A percentile compares a stretch with the other conserved stretches of the same genome.
phyloP scores from a whole-genome alignment of 169 alveolate genomes.

The Perkinsus marinus region DNA sequence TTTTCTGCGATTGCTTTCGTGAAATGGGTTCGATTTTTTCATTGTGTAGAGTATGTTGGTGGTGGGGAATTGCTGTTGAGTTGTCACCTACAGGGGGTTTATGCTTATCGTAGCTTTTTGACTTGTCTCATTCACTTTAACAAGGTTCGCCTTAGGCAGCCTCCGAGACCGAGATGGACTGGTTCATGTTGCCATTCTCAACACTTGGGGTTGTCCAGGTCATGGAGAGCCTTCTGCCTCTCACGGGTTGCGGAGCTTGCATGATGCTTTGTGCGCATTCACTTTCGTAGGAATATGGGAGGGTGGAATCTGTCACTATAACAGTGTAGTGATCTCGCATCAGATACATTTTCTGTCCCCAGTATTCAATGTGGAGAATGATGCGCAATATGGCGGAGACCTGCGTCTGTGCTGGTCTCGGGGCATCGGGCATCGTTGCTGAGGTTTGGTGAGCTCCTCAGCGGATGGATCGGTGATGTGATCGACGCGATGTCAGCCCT shows the following conservation, averaged over 20 bases:
- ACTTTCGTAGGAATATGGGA: neutral
- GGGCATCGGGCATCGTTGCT: neutral
- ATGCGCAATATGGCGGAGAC: neutral
- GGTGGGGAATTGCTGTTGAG: too few species aligned
- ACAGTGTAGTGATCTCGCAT: too few species aligned
- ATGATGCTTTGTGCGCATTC: neutral
- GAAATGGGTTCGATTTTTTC: too few species aligned
- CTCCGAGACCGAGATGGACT: neutral
- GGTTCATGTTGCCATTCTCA: neutral
- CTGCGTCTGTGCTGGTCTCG: neutral
- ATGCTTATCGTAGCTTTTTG: neutral
- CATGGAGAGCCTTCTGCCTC: neutral
- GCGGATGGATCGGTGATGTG: neutral
- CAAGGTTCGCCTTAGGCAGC: neutral
- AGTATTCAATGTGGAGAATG: neutral
- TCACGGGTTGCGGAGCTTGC: neutral
- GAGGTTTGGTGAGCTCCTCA: neutral
- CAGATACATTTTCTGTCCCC: neutral
- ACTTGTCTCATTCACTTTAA: neutral
- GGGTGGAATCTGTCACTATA: too few species aligned
- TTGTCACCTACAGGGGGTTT: too few species aligned
- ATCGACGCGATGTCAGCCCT: neutral
- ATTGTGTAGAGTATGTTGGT: too few species aligned
- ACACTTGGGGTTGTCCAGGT: neutral
- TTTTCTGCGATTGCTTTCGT: neutral